Conservation (phyloP, 495 filamentous ascomycete genomes). For the Cryomyces minteri region DNA sequence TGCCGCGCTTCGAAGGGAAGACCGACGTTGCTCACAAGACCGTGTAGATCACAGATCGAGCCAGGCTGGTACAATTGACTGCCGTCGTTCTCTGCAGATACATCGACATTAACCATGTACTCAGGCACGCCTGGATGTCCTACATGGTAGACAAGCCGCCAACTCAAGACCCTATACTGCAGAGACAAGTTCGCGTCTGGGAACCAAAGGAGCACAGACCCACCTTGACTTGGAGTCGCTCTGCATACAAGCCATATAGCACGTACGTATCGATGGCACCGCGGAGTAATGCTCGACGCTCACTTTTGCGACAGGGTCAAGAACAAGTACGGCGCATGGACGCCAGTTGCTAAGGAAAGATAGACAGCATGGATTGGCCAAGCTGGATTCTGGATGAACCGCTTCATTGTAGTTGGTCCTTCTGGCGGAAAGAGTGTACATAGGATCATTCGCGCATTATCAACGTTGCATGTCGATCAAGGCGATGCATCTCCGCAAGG, state of each 20-base stretch:
- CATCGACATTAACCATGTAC: not conserved
- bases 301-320: slow-evolving; percentile 13
- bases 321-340: slow-evolving; percentile 21
- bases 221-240: slow-evolving; percentile 53
- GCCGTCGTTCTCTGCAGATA: not conserved
- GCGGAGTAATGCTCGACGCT: not conserved
- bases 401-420: too few species aligned
- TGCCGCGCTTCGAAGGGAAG: too few species aligned
- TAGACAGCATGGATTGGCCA: not conserved
- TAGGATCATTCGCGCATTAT: too few species aligned
- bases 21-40: too few species aligned
- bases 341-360: slow-evolving; percentile 15
- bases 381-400: too few species aligned
- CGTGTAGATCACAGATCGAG: slow-evolving; percentile 49
- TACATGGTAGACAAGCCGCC: slow-evolving; percentile 86
- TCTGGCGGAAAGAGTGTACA: too few species aligned
- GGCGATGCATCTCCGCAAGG: too few species aligned
- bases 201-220: slow-evolving; percentile 55
- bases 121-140: slow-evolving; percentile 90
- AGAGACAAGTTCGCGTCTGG: slow-evolving; percentile 49
- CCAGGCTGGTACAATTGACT: slow-evolving; percentile 55
- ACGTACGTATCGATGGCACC: slow-evolving; percentile 43
- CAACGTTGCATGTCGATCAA: too few species aligned
- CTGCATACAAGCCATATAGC: slow-evolving; percentile 79
- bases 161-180: slow-evolving; percentile 49